Evolutionary conservation across 192 early-diverging fungal genomes (phyloP), one percentile per base, ranked within the genome.

Genomic region (Gigaspora rosea): DNA sequence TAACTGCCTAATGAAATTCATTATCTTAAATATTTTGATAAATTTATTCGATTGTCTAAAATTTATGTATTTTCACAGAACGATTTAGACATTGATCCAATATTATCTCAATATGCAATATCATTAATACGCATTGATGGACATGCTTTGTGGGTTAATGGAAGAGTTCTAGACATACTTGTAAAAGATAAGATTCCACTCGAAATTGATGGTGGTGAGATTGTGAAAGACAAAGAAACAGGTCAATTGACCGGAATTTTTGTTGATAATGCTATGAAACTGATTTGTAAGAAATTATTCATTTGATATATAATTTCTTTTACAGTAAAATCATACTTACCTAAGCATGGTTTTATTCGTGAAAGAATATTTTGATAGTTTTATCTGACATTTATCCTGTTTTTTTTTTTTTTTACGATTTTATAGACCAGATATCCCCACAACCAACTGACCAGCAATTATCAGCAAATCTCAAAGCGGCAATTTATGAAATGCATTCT

Each of bases 221-320:
- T 82, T n/a, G 50, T 27, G 8, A 74, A 72, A 27, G 70, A 82
- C 41, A 76, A 65, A 11, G 50, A 79, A 27, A 84, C 82, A 15
- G 16, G 16, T 47, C 54, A 59, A 73, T 22, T 57, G 18, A 73
- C 71, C 12, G 89, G 89, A 13, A 77, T 90, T 15, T 85, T 90
- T 20, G 32, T 90, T 1, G 89, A 90, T 75, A 79, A 83, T 52
- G 86, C 89, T 36, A 90, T 90, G 85, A 68, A 49, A 15, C 58
- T 87, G 12, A 70, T 87, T 49, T 32, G 71, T 75, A n/a, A 46
- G 9, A 22, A 18, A 61, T 61, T 10, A 61, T 61, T 41, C 41
- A 41, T 41, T 27, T 16, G 36, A 47, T n/a, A 8, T 7, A 36
- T 46, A 18, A 65, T 18, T 27, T 27, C 27, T 27, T 27, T 27